A percentile compares a stretch with the other conserved stretches of the same genome.
These are phyloP conservation scores for Pelargonium fulgidum DNA, from an alignment of 441 rosid genomes.

Conservation along the genomic window DNA sequence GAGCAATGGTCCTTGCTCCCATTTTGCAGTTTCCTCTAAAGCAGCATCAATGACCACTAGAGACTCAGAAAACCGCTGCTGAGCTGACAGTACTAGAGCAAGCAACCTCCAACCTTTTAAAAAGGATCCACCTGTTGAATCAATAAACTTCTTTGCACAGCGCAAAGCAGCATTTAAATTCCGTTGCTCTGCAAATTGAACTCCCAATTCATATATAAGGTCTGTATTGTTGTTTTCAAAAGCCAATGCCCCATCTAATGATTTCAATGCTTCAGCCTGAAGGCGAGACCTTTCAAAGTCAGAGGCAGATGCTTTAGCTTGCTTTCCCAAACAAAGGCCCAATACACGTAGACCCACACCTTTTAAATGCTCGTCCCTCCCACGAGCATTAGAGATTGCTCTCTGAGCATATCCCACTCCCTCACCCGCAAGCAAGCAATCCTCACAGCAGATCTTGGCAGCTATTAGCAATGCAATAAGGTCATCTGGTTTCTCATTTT, in stretches of 20 bases:
- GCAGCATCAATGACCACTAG: constrained; percentile 85
- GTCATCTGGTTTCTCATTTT: constrained; percentile 65
- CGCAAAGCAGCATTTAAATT: constrained; percentile 61
- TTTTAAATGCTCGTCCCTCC: constrained; percentile 62
- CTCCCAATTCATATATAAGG: constrained; percentile 69
- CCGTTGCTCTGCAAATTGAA: constrained; percentile 78
- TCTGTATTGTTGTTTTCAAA: constrained; percentile 66
- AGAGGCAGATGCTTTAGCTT: constrained; percentile 61
- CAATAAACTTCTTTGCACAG: constrained; percentile 59
- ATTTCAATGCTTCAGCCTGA: constrained; percentile 74
- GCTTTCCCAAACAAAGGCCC: constrained; percentile 84
- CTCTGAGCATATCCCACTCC: constrained; percentile 67
- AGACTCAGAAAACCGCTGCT: constrained; percentile 77
- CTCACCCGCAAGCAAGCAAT: constrained; percentile 67
- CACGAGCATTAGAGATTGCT: constrained; percentile 50
- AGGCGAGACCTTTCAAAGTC: constrained; percentile 75
- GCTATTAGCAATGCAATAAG: constrained; percentile 64
- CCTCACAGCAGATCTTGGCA: constrained; percentile 74
- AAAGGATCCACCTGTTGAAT: constrained; percentile 73
- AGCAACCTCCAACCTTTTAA: constrained; percentile 90
- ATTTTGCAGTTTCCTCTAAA: constrained; percentile 80
- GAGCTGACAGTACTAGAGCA: constrained; percentile 74
- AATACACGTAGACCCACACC: constrained; percentile 65
- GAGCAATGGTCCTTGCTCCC: constrained; percentile 81
- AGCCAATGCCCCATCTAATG: constrained; percentile 56